phyloP scores from a whole-genome alignment of 257 asterid species.

The Cordia subcordata region DNA sequence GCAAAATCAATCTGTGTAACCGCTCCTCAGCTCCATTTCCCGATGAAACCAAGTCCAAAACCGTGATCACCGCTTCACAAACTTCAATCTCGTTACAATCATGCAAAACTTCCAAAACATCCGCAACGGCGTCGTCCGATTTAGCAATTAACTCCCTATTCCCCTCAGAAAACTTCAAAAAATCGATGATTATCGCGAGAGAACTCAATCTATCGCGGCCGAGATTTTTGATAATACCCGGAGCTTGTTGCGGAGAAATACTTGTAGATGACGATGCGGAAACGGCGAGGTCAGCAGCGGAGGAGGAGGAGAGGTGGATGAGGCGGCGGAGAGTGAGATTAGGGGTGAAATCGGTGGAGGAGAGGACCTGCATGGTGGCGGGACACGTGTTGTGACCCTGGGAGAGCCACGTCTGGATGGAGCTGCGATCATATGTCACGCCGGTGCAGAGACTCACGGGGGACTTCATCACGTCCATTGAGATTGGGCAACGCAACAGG shows the following conservation, averaged over 20 bases:
- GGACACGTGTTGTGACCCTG: slow-evolving; percentile 92
- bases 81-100: slow-evolving; percentile 35
- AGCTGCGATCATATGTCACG: slow-evolving; percentile 85
- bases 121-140: slow-evolving; percentile 28
- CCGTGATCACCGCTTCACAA: slow-evolving; percentile 43
- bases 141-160: slow-evolving; percentile 46
- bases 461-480: slow-evolving; percentile 91
- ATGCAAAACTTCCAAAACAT: slow-evolving; percentile 27
- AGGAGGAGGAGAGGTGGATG: slow-evolving; percentile 52
- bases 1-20: slow-evolving; percentile 35
- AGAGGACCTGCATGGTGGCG: slow-evolving; percentile 81
- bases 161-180: slow-evolving; percentile 43
- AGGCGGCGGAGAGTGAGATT: slow-evolving; percentile 90
- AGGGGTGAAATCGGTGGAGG: slow-evolving; percentile 63
- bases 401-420: slow-evolving; percentile 78
- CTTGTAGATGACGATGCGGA: slow-evolving; percentile 13
- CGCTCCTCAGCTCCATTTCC: slow-evolving; percentile 39
- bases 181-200: slow-evolving; percentile 32
- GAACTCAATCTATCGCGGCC: slow-evolving; percentile 29
- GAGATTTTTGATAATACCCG: slow-evolving; percentile 23
- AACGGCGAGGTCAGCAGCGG: slow-evolving; percentile 31
- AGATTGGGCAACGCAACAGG: slow-evolving; percentile 84
- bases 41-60: slow-evolving; percentile 43
- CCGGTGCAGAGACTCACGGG: slow-evolving; percentile 95
- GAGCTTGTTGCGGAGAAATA: slow-evolving; percentile 24